These are phyloP conservation scores for Ramularia endophylla DNA, from an alignment of 2,329 filamentous ascomycete genomes.

Conservation along the genomic window DNA sequence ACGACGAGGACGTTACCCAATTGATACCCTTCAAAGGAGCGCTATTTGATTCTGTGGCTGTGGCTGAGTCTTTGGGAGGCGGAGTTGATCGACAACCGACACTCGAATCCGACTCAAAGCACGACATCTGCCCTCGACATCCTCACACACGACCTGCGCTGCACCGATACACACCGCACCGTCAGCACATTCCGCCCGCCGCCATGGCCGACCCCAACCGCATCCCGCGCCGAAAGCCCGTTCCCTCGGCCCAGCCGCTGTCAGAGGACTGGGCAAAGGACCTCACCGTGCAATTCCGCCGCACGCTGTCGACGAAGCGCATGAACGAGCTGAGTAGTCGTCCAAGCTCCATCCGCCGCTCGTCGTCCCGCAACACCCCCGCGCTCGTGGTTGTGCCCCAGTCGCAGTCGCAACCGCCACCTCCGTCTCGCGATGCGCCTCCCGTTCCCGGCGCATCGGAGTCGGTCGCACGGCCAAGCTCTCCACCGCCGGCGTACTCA, in stretches of 20 bases:
- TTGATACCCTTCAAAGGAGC: too few relatives aligned
- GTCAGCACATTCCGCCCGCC: conserved; percentile 2
- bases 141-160: too few relatives aligned
- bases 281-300: conserved; percentile 77
- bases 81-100: too few relatives aligned
- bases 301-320: conserved; percentile 76
- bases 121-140: too few relatives aligned
- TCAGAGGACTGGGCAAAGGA: conserved; percentile 68
- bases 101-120: too few relatives aligned
- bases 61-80: too few relatives aligned
- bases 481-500: conserved; percentile 55
- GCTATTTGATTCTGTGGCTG: too few relatives aligned
- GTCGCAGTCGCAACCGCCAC: conserved; percentile 13
- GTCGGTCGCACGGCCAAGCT: conserved; percentile 15
- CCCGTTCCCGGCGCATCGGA: conserved; percentile 26
- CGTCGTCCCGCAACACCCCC: conserved; percentile 48
- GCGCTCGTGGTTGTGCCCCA: conserved; percentile 23
- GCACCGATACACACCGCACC: neutral
- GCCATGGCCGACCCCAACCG: conserved; percentile 25
- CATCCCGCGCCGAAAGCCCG: conserved; percentile 28
- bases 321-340: conserved; percentile 66
- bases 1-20: too few relatives aligned
- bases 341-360: conserved; percentile 41
- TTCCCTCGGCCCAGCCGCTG: conserved; percentile 22
- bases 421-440: conserved; percentile 22